A percentile compares a stretch with the other conserved stretches of the same genome.
Evolutionary conservation across 2,329 filamentous ascomycete genomes (phyloP).

Genomic region (Tolypocladium sp.): DNA sequence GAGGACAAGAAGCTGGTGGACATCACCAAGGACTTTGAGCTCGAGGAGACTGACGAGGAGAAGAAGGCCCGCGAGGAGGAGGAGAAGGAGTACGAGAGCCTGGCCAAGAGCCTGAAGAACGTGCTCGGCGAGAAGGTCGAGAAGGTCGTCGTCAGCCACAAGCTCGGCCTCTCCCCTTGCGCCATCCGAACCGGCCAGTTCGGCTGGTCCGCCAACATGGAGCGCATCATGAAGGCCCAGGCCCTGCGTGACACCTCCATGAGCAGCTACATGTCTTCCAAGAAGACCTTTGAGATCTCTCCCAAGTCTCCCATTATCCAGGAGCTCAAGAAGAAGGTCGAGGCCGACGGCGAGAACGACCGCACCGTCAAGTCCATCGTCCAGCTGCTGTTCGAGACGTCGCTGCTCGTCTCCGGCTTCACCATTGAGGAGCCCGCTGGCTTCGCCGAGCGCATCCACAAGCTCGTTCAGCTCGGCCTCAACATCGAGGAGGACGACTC

Average conservation of each 20-base stretch:
- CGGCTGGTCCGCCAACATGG: slow-evolving; percentile 99
- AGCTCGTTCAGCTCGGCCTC: slow-evolving; percentile 94
- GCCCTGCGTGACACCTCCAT: slow-evolving; percentile 99
- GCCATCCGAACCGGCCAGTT: slow-evolving; percentile 99
- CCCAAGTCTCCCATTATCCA: slow-evolving; percentile 95
- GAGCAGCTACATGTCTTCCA: slow-evolving; percentile 99
- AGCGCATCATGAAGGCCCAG: slow-evolving; percentile 99
- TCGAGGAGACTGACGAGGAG: slow-evolving; percentile 99
- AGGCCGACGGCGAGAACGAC: slow-evolving; percentile 95
- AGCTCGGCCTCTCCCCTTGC: slow-evolving; percentile 88
- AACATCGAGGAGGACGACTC: slow-evolving; percentile 93
- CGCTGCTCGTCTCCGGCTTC: slow-evolving; percentile 96
- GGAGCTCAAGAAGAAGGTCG: slow-evolving; percentile 99
- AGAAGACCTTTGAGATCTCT: slow-evolving; percentile 99
- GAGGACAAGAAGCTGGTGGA: slow-evolving; percentile 99
- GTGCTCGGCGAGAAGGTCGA: slow-evolving; percentile 98
- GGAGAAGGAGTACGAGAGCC: slow-evolving; percentile 95
- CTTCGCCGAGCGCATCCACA: slow-evolving; percentile 99
- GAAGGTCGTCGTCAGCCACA: slow-evolving; percentile 99
- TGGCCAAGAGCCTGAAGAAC: slow-evolving; percentile 98
- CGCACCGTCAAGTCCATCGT: slow-evolving; percentile 99
- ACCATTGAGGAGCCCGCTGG: slow-evolving; percentile 97
- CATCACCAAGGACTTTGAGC: slow-evolving; percentile 99
- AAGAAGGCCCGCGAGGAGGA: slow-evolving; percentile 90
- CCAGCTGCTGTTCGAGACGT: slow-evolving; percentile 97